Percentiles rank a stretch among this genome's conserved stretches.
phyloP scores from a whole-genome alignment of 2,329 filamentous ascomycete species.

The Capronia coronata region DNA sequence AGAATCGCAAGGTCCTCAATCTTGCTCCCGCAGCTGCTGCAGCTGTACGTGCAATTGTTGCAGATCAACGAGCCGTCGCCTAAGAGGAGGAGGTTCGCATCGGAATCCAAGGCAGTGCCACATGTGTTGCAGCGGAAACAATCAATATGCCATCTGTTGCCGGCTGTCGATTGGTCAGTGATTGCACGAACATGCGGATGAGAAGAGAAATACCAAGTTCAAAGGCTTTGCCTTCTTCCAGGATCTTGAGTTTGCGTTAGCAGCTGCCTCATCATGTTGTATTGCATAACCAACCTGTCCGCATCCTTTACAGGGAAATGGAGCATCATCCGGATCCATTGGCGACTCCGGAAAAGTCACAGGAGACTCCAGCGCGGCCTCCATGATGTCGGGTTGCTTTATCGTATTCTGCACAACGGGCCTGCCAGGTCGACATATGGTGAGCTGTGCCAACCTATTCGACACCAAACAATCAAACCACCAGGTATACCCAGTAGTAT shows the following conservation, averaged over 20 bases:
- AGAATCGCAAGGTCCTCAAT: constrained; percentile 97
- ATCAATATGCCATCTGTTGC: constrained; percentile 96
- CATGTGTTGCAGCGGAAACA: constrained; percentile 98
- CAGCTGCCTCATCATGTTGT: constrained; percentile 9
- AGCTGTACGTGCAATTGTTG: constrained; percentile 99
- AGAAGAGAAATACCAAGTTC: constrained; percentile 64
- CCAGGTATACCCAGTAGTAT: not conserved
- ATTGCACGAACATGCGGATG: constrained; percentile 16
- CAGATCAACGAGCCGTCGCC: constrained; percentile 97
- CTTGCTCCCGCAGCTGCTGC: constrained; percentile 92
- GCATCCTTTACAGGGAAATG: constrained; percentile 85
- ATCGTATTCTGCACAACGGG: constrained; percentile 7
- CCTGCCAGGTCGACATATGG: constrained; percentile 15
- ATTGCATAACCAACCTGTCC: constrained; percentile 61
- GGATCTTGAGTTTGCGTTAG: constrained; percentile 55
- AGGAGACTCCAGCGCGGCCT: constrained; percentile 57
- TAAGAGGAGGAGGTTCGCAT: constrained; percentile 92
- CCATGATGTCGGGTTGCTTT: constrained; percentile 16
- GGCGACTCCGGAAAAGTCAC: constrained; percentile 52
- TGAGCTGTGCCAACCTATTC: constrained; percentile 7
- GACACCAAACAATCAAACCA: constrained; percentile 1
- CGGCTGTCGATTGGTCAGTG: constrained; percentile 54
- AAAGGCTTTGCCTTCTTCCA: constrained; percentile 97
- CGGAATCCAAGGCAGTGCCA: constrained; percentile 90
- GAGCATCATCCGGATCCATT: constrained; percentile 70